Base-by-base conservation (phyloP, 2,329 filamentous ascomycete genomes). In the Arthrobotrys megalospora region DNA sequence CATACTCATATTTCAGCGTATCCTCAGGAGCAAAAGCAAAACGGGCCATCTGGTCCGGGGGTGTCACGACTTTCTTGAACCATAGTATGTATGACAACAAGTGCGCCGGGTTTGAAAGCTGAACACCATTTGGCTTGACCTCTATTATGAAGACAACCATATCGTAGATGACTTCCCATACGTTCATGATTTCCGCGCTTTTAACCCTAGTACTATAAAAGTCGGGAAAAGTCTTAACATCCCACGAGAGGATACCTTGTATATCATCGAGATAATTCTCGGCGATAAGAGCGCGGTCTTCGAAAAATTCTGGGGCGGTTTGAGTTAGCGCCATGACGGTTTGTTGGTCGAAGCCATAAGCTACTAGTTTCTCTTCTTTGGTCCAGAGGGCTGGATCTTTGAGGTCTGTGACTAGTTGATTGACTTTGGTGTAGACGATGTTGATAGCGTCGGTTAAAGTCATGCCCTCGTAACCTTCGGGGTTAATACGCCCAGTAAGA, bases 331-430 rank as follows among this genome's bases (percentile, higher is more conserved):
- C 8, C 11, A 38, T 3, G 8, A 58, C 8, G 10, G 7, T 47
- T 6, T 52, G 12, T 8, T n/a, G 45, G 1, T 64, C 58, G 24
- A 72, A 32, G 1, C 68, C 68, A 19, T 66, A 73, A 24, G 38
- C 7, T 32, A 4, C 8, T 11, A 73, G n/a, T 7, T 24, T 47
- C 1, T 36, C 19, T 10, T 52, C 38, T 1, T 47, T 60, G 2
- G 8, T 6, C 69, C 60, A 65, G 6, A 58, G 10, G 4, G 10
- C 34, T 24, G 60, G 38, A 28, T 65, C 36, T 6, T 52, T 10
- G 1, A 73, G 62, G 12, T 73, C 69, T 1, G n/a, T 4, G 5
- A 28, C 16, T 10, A 73, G 50, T 4, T 5, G 16, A 21, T 60
- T 16, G 28, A 73, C 8, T 38, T 63, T 38, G 1, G 5, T 34